Base-by-base conservation (phyloP, 2,329 filamentous ascomycete genomes). In the Trichothecium sympodiale region DNA sequence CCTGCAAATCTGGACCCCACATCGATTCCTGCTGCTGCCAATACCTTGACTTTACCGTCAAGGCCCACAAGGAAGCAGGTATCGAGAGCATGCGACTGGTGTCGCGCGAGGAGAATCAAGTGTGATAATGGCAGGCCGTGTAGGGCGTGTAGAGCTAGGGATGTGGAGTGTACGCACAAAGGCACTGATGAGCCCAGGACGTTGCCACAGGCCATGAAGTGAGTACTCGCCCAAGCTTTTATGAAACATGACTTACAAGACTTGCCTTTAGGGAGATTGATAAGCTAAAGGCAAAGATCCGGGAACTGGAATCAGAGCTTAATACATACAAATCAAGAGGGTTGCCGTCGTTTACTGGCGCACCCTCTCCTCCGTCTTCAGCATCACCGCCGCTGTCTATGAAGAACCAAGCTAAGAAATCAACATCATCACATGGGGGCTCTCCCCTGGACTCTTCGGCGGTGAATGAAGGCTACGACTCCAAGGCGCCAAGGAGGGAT, bases 61-160 rank as follows among this genome's bases (percentile, higher is more conserved):
- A 17, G 34, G 16, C 39, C 46, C n/a, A 53, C 52, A 35, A 42
- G 51, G 30, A 47, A 44, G 25, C 51, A 52, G 13, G 51, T 53
- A 35, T 49, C 51, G 3, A 41, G 51, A 3, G 51, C 51, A 7
- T 53, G 51, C 34, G 51, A 52, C 37, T 52, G 50, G 50, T 53
- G 51, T 42, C 51, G 49, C 9, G 42, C 51, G 14, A 45, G 44
- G 5, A 43, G 51, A 17, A 46, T 53, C 30, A 53, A 52, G 18
- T 53, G 51, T 36, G 51, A 53, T 34, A 43, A 46, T 5, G 43
- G 45, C 3, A 28, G 48, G n/a, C 50, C 50, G 2, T 53, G 50
- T 40, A 47, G 27, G 46, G 50, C 28, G 36, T 52, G 17, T 40
- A 46, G 5, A 44, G 46, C 5, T 47, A 27, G 34, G 26, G 38